Conservation (phyloP, 2,329 filamentous ascomycete genomes). For the Thermothelomyces thermophilus region DNA sequence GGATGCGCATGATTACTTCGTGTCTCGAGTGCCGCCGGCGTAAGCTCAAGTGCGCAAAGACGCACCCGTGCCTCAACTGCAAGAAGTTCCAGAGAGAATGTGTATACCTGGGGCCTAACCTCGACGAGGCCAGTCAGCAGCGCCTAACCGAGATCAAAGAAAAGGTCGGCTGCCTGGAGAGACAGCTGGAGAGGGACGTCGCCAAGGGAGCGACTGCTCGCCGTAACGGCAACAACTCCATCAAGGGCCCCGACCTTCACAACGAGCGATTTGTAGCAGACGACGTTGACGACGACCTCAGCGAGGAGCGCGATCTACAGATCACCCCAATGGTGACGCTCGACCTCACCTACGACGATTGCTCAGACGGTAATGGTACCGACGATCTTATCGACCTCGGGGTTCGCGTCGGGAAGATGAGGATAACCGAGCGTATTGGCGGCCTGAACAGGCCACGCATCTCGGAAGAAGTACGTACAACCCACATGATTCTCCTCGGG, state of each 20-base stretch:
- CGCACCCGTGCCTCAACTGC: slow-evolving; percentile 64
- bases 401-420: slow-evolving; percentile 63
- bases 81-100: slow-evolving; percentile 47
- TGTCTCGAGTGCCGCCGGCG: slow-evolving; percentile 66
- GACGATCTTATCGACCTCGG: slow-evolving; percentile 66
- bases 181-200: slow-evolving; percentile 62
- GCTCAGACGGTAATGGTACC: slow-evolving; percentile 37
- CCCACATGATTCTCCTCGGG: too few species aligned
- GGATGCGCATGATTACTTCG: slow-evolving; percentile 61
- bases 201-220: slow-evolving; percentile 37
- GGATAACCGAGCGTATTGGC: slow-evolving; percentile 67
- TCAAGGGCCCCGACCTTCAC: background rate
- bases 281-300: slow-evolving; percentile 36
- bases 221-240: slow-evolving; percentile 2
- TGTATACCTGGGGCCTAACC: slow-evolving; percentile 57
- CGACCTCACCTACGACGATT: slow-evolving; percentile 64
- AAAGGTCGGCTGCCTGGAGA: slow-evolving; percentile 65
- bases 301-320: slow-evolving; percentile 46
- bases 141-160: slow-evolving; percentile 73
- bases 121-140: slow-evolving; percentile 64
- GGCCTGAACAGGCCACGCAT: slow-evolving; percentile 65
- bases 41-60: slow-evolving; percentile 74
- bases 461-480: slow-evolving; percentile 56
- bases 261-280: slow-evolving; percentile 36
- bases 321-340: slow-evolving; percentile 55